Percentiles rank a stretch among this genome's conserved stretches.
These are phyloP conservation scores for Candida silvatica DNA, from an alignment of 805 yeast genomes.

Conservation along the genomic window DNA sequence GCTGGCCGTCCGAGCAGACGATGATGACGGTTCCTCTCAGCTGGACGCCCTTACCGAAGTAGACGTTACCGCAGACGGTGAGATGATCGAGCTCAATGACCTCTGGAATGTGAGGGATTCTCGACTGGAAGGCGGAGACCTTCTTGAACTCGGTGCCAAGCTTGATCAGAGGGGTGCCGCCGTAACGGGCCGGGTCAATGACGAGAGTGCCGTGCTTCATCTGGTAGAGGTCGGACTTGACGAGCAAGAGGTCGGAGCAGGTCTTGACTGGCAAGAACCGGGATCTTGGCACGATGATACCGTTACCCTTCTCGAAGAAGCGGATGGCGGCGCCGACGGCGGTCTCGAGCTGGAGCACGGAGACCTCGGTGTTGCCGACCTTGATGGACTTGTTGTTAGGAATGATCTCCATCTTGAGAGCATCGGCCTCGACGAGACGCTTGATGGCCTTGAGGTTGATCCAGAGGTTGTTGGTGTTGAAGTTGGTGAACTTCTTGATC, in stretches of 20 bases:
- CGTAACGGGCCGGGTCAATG: slow-evolving; percentile 78
- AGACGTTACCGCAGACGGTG: slow-evolving; percentile 95
- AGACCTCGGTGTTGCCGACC: slow-evolving; percentile 67
- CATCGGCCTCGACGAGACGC: slow-evolving; percentile 77
- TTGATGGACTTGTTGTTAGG: slow-evolving; percentile 86
- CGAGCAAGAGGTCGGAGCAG: slow-evolving; percentile 87
- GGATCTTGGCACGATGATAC: slow-evolving; percentile 97
- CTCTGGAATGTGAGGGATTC: slow-evolving; percentile 93
- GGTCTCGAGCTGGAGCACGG: slow-evolving; percentile 92
- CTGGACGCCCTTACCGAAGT: slow-evolving; percentile 80
- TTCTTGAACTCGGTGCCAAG: slow-evolving; percentile 96
- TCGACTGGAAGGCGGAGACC: slow-evolving; percentile 80
- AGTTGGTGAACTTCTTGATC: slow-evolving; percentile 95
- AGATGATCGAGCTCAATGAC: slow-evolving; percentile 94
- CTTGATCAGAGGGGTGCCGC: slow-evolving; percentile 90
- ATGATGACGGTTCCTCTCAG: slow-evolving; percentile 96
- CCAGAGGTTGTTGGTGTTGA: slow-evolving; percentile 98
- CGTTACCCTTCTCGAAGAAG: slow-evolving; percentile 90
- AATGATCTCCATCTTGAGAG: slow-evolving; percentile 85
- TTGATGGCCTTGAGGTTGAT: slow-evolving; percentile 91
- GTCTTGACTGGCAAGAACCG: slow-evolving; percentile 98
- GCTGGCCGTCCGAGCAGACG: slow-evolving; percentile 94
- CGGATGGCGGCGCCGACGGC: slow-evolving; percentile 99
- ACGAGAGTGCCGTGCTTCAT: slow-evolving; percentile 87
- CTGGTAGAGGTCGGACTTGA: slow-evolving; percentile 88